These are phyloP conservation scores for Prinsepia uniflora DNA, from an alignment of 306 rosid genomes.

Conservation along the genomic window DNA sequence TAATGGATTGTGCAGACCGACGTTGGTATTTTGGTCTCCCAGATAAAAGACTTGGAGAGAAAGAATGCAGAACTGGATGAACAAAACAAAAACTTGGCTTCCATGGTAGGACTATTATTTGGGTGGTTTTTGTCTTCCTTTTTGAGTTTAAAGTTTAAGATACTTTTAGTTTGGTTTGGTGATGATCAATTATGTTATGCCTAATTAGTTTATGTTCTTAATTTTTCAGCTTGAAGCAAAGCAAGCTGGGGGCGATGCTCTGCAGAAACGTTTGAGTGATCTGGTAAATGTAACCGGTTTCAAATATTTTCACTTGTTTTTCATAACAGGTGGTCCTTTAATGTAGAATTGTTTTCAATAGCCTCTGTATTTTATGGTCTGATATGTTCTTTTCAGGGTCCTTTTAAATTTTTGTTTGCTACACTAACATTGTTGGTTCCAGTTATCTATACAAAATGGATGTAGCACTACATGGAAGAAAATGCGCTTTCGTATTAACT, in stretches of 20 bases:
- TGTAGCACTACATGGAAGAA: background rate
- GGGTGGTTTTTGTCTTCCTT: background rate
- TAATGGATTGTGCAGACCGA: slow-evolving; percentile 45
- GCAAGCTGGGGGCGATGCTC: slow-evolving; percentile 52
- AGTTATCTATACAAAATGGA: background rate
- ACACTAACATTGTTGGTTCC: background rate
- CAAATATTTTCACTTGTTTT: background rate
- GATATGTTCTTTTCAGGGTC: background rate
- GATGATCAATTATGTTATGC: slow-evolving; percentile 1
- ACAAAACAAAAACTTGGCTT: slow-evolving; percentile 44
- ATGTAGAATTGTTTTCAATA: background rate
- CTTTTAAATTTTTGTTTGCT: background rate
- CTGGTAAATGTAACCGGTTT: slow-evolving; percentile 44
- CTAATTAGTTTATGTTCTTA: slow-evolving; percentile 23
- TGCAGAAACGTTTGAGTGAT: slow-evolving; percentile 61
- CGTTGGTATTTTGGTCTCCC: slow-evolving; percentile 65
- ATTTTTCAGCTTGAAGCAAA: slow-evolving; percentile 63
- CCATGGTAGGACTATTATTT: slow-evolving; percentile 42
- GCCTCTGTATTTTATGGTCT: background rate
- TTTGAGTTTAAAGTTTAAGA: background rate
- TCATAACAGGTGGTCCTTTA: background rate
- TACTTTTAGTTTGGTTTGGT: background rate
- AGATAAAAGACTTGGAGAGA: slow-evolving; percentile 60
- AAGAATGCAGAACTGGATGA: slow-evolving; percentile 64
- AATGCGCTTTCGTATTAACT: background rate